Evolutionary conservation across 2,329 filamentous ascomycete genomes (phyloP), one percentile per base, ranked within the genome.

Genomic region (Trichoderma lentiforme): DNA sequence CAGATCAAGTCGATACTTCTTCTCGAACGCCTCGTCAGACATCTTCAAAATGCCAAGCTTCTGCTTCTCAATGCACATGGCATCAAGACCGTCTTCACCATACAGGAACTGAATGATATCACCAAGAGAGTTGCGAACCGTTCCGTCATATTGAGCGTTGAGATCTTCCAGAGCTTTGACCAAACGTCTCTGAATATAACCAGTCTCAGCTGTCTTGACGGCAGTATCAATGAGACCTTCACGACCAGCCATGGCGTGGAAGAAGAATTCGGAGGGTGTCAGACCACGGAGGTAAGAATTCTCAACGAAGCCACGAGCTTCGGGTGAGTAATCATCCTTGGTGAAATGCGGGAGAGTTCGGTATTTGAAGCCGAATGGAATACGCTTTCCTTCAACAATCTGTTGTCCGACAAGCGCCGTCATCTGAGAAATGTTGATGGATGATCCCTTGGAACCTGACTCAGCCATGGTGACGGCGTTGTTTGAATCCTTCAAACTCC

Each of bases 341-440:
- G 96, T 97, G 83, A 99, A 99, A 82, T 99, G 96, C 3, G 96
- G 96, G 72, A 99, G 85, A 0, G 96, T 97, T 67, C 96, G 91
- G 81, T 99, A 98, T 81, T 98, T 98, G 90, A 99, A 99, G 26
- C 97, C 96, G 79, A 98, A 99, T 1, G 96, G 96, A 85, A 99
- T 97, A 86, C 96, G 96, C 84, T 97, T 97, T 78, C 96, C 97
- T 84, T 99, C 96, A 9, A 99, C 94, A 75, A 97, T 97, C 81
- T 99, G 97, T 81, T 99, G 96, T 75, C 97, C 96, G 73, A 99
- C 97, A 75, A 98, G 89, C 30, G 96, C 96, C 74, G 95, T 97
- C 96, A 99, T 99, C 83, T 99, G 96, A 18, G 97, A 98, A 77
- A 99, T 98, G 82, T 99, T 99, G 86, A 99, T 98, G 14, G 94